Base-by-base conservation (phyloP, 306 rosid genomes). In the Acacia confusa region DNA sequence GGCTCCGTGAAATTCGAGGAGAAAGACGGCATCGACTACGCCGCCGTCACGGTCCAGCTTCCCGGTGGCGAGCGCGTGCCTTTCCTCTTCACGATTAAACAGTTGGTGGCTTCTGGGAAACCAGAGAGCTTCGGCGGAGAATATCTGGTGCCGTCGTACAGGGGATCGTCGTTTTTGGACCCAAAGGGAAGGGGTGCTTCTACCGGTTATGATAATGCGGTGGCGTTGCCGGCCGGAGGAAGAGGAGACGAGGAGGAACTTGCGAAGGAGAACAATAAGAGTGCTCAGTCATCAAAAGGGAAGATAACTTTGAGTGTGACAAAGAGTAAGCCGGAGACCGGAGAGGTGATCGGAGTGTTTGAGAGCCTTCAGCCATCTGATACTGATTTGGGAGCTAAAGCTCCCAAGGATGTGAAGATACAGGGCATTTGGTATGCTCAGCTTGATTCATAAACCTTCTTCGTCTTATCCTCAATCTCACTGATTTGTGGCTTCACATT, bases 101-200 rank as follows among this genome's bases (percentile, higher is more conserved):
- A 93, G 74, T 76, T 95, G 75, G 99, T 95, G 48, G 99, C 99
- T 41, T 86, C 99, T 1, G 99, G 99, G 13, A 95, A 93, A 30
- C 99, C 99, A 0, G 91, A 93, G 0, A 87, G 55, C 48, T 91
- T 95, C 22, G 4, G 91, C 0, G 99, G 99, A 2, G 87, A 90
- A 80, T 93, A 78, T 76, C 55, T 95, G 11, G 99, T 95, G 0
- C 99, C 99, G 0, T 95, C 99, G 0, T 95, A 95, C 92, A 90
- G 99, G 8, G 99, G 99, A 13, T 70, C 87, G 4, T 95, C 99
- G 7, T 95, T 95, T 92, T 88, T 95, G 92, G 99, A 95, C 93
- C 99, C 99, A 43, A 95, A 95, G 92, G 99, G 99, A 72, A 87
- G 99, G 24, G 99, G 99, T 82, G 99, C 96, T 2, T 95, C 99